Evolutionary conservation across 1,284 basidiomycete species (phyloP).

Genomic region (Moesziomyces aphidis): DNA sequence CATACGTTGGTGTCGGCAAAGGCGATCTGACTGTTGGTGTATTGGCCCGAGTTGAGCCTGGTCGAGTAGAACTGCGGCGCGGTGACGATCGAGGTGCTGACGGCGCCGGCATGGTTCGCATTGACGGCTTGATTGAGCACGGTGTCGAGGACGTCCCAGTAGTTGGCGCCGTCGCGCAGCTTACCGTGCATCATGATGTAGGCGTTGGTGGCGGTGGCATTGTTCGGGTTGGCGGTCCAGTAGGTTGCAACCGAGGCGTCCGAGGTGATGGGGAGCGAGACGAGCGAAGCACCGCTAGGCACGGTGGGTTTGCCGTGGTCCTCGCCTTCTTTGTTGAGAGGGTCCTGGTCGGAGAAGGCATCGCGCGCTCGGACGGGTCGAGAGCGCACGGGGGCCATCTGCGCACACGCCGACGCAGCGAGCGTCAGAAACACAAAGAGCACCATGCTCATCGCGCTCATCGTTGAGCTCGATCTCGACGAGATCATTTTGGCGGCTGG

Average conservation of each 20-base stretch:
- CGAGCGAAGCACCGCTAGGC: conserved; percentile 46
- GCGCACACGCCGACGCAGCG: neutral
- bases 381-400: conserved; percentile 1
- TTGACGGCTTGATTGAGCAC: conserved; percentile 45
- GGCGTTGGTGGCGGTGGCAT: conserved; percentile 50
- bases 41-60: conserved; percentile 60
- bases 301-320: conserved; percentile 35
- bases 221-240: conserved; percentile 47
- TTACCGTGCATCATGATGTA: conserved; percentile 66
- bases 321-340: conserved; percentile 46
- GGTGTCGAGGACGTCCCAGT: conserved; percentile 60
- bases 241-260: conserved; percentile 42
- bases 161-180: conserved; percentile 54
- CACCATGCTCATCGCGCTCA: neutral
- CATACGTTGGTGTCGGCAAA: conserved; percentile 61
- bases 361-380: conserved; percentile 14
- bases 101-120: conserved; percentile 25
- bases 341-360: conserved; percentile 37
- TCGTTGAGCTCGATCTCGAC: neutral
- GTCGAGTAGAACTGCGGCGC: conserved; percentile 64
- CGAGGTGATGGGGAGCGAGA: conserved; percentile 39
- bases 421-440: conserved; percentile 10
- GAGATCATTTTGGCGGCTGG: too few species aligned
- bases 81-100: conserved; percentile 47
- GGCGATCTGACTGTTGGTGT: conserved; percentile 44